These are phyloP conservation scores for Apiospora kogelbergensis DNA, from an alignment of 2,329 filamentous ascomycete species.

Conservation along the genomic window DNA sequence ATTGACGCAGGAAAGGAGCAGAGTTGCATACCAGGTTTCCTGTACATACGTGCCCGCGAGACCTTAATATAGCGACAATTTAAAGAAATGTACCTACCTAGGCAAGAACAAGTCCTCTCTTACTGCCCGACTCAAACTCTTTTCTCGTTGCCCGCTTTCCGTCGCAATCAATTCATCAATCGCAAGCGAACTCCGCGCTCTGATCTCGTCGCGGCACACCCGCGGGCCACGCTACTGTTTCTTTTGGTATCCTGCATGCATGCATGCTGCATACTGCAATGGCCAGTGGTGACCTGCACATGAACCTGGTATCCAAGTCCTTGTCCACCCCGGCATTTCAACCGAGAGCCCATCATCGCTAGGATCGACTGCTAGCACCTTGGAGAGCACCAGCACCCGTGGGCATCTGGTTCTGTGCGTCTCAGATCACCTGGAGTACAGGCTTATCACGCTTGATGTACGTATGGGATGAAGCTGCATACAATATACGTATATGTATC, in stretches of 20 bases:
- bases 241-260: not conserved
- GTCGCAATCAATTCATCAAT: not conserved
- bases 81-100: not conserved
- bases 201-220: not conserved
- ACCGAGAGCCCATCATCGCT: not conserved
- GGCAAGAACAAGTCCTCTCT: no score
- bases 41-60: not conserved
- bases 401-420: not conserved
- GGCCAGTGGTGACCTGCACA: slow-evolving; percentile 4
- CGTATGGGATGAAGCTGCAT: not conserved
- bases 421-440: not conserved
- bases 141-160: not conserved
- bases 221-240: not conserved
- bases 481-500: not conserved
- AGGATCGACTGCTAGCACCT: slow-evolving; percentile 1
- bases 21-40: not conserved
- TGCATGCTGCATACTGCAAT: not conserved
- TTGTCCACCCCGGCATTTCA: not conserved
- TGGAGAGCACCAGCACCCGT: not conserved
- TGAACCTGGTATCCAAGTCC: not conserved
- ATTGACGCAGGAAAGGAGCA: not conserved
- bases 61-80: not conserved
- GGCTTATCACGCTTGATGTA: not conserved
- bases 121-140: not conserved
- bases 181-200: slow-evolving; percentile 3